phyloP scores from a whole-genome alignment of 139 green algal species.

The Tetratostichococcus sp. region DNA sequence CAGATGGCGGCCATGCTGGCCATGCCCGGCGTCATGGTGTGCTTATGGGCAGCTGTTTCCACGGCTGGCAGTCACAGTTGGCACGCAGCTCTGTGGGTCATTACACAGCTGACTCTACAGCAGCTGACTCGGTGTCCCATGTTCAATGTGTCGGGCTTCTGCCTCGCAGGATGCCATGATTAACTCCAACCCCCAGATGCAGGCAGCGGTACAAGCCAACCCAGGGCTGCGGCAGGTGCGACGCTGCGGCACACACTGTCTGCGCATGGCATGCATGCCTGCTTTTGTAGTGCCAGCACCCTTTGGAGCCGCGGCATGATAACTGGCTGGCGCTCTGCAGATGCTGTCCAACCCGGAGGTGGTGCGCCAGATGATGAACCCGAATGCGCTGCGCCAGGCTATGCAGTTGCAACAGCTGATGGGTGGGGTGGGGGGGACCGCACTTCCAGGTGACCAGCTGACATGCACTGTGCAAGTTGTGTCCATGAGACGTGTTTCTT shows the following conservation, averaged over 20 bases:
- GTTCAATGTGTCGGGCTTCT: no score
- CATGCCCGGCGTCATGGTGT: conserved; percentile 60
- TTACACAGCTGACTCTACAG: no score
- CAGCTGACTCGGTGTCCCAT: no score
- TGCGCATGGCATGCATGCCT: no score
- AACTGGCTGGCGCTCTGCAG: no score
- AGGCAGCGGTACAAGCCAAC: conserved; percentile 37
- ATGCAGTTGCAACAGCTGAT: conserved; percentile 39
- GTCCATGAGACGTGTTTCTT: no score
- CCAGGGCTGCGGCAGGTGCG: conserved; percentile 39
- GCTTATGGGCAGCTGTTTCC: neutral
- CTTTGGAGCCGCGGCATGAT: no score
- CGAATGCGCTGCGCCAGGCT: conserved; percentile 66
- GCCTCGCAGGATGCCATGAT: conserved; percentile 53
- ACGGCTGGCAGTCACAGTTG: no score
- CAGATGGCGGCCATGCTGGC: conserved; percentile 47
- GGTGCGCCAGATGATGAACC: conserved; percentile 70
- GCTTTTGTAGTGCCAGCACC: no score
- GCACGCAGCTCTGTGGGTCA: no score
- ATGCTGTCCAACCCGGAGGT: conserved; percentile 68
- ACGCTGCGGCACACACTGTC: conserved; percentile 34
- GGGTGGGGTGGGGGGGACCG: neutral
- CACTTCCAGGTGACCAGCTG: neutral
- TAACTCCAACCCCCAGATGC: conserved; percentile 45
- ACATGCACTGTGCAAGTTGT: no score